These are phyloP conservation scores for Apophysomyces variabilis DNA, from an alignment of 371 early-diverging fungal species.

Conservation along the genomic window DNA sequence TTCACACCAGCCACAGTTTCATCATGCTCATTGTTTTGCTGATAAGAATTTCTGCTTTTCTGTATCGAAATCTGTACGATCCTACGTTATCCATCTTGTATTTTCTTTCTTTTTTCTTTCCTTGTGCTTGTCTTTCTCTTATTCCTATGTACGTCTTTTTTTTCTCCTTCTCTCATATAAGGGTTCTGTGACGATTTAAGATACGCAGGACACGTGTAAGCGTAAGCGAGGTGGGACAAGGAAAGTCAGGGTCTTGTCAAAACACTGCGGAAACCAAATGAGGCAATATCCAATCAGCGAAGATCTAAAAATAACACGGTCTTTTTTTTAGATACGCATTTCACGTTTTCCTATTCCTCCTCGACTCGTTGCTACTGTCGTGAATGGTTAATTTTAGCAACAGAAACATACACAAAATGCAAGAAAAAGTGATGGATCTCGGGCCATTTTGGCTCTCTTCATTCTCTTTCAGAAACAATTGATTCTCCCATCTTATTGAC, in stretches of 20 bases:
- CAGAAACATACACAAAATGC: background rate
- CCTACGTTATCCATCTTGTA: no score
- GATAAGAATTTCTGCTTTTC: no score
- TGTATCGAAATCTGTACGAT: no score
- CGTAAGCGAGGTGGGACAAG: constrained; percentile 4
- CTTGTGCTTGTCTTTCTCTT: no score
- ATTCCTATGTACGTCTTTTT: no score
- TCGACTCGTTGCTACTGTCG: background rate
- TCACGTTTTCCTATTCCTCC: background rate
- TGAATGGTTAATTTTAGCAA: background rate
- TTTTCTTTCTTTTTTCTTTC: no score
- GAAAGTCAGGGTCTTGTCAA: constrained; percentile 10
- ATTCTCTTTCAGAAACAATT: constrained; percentile 6
- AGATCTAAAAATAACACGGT: constrained; percentile 3
- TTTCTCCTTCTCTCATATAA: no score
- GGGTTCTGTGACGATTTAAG: no score
- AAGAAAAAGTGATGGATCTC: background rate
- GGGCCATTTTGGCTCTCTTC: background rate
- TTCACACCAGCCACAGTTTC: no score
- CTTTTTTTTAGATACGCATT: constrained; percentile 8
- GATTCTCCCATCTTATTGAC: background rate
- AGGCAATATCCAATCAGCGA: constrained; percentile 8
- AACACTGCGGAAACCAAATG: background rate
- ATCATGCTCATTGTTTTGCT: no score
- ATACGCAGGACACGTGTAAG: background rate